Evolutionary conservation across 495 filamentous ascomycete species (phyloP).

Genomic region (Trichoderma erinaceum): DNA sequence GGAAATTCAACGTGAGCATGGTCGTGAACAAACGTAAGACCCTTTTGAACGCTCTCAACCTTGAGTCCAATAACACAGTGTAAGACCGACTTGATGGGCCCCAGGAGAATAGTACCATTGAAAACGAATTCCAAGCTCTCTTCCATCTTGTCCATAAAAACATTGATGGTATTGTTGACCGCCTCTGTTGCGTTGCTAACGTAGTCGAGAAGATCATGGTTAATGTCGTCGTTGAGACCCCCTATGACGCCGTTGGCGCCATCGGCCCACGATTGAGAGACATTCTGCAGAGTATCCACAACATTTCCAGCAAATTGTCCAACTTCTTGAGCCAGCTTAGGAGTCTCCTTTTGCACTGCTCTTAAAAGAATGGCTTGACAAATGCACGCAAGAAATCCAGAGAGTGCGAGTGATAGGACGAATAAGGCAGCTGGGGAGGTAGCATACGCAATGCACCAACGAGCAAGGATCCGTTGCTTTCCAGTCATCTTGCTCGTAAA

Average conservation of each 20-base stretch:
- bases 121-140: conserved; percentile 69
- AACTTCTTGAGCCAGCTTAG: conserved; percentile 67
- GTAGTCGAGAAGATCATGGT: conserved; percentile 81
- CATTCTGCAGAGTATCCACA: conserved; percentile 61
- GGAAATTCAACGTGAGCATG: conserved; percentile 81
- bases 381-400: conserved; percentile 77
- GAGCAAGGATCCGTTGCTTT: conserved; percentile 61
- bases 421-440: conserved; percentile 83
- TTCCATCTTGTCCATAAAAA: conserved; percentile 68
- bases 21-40: conserved; percentile 82
- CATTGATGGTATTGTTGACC: conserved; percentile 79
- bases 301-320: conserved; percentile 78
- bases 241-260: conserved; percentile 68
- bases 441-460: conserved; percentile 83
- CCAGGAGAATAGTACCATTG: conserved; percentile 66
- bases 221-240: conserved; percentile 64
- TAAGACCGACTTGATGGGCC: conserved; percentile 65
- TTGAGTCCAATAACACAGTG: conserved; percentile 74
- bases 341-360: conserved; percentile 66
- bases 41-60: conserved; percentile 68
- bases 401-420: conserved; percentile 75
- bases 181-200: conserved; percentile 73
- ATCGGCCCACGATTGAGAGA: conserved; percentile 70
- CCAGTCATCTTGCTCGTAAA: conserved; percentile 61
- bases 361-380: conserved; percentile 78